Evolutionary conservation across 2,329 filamentous ascomycete genomes (phyloP).

Genomic region (Verticillium nonalfalfae): DNA sequence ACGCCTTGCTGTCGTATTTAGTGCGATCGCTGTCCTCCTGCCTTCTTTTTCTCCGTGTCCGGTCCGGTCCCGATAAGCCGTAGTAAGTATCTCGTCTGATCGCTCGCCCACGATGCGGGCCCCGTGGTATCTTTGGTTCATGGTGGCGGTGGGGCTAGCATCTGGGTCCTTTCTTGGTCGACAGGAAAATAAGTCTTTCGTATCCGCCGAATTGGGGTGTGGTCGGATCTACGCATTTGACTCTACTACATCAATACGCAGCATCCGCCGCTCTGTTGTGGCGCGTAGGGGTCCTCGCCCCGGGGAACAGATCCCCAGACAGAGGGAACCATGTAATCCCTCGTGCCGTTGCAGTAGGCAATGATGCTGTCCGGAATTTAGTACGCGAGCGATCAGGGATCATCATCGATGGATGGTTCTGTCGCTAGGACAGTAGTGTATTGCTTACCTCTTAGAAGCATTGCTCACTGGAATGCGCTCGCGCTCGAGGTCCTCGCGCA

Average conservation of each 20-base stretch:
- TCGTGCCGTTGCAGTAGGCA: constrained; percentile 94
- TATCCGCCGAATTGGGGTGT: constrained; percentile 1
- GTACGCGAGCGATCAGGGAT: background rate
- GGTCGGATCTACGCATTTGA: constrained; percentile 6
- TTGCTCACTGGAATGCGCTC: constrained; percentile 94
- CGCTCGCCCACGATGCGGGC: background rate
- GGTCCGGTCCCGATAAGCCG: background rate
- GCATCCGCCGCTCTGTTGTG: constrained; percentile 87
- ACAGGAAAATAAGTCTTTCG: background rate
- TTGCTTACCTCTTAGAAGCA: constrained; percentile 72
- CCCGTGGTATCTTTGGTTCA: background rate
- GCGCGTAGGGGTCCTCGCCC: constrained; percentile 96
- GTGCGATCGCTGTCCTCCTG: background rate
- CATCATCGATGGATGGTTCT: background rate
- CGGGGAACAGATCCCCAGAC: constrained; percentile 94
- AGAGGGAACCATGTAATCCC: constrained; percentile 98
- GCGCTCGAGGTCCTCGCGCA: constrained; percentile 92
- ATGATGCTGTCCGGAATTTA: constrained; percentile 63
- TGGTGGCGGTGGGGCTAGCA: background rate
- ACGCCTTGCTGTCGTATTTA: constrained; percentile 3
- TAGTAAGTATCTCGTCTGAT: background rate
- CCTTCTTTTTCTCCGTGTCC: background rate
- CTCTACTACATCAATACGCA: constrained; percentile 80
- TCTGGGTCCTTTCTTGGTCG: background rate
- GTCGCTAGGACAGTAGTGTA: background rate